Evolutionary conservation across 768 basidiomycete species (phyloP), one percentile per base, ranked within the genome.

Genomic region (Megacollybia marginata): DNA sequence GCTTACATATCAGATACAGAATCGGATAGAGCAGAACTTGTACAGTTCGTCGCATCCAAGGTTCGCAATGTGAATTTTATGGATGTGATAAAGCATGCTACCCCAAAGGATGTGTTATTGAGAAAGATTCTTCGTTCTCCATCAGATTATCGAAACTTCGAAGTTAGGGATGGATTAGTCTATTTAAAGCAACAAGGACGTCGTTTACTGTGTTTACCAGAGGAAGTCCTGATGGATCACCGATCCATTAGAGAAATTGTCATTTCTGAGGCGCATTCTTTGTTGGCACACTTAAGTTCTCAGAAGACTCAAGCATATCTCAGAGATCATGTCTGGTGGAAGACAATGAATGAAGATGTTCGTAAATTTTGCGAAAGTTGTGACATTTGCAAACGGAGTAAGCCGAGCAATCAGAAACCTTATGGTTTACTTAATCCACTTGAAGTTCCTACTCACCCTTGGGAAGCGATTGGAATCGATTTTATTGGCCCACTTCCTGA

Each of bases 391-490:
- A n/a, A n/a, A n/a, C n/a, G n/a, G n/a, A n/a, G n/a, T n/a, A n/a
- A n/a, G n/a, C n/a, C n/a, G n/a, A n/a, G n/a, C n/a, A n/a, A n/a
- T n/a, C n/a, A n/a, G n/a, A n/a, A 44, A n/a, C 60, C 44, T 0
- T 55, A 47, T 9, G 51, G 57, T 1, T 42, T 54, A 5, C 44
- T 64, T 9, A 16, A 56, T 9, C 46, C 56, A 1, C 46, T 61
- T 0, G 18, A 28, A 0, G 47, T 57, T 23, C 56, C 61, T 5
- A 18, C 33, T 12, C 23, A 44, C 9, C 61, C 61, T 2, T 61
- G 60, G 60, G 54, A 59, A 42, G 20, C 56, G 0, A 54, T 60
- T 7, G 59, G 59, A 10, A 10, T n/a, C 18, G 10, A 44, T n/a
- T n/a, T n/a, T n/a, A n/a, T n/a, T n/a, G n/a, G n/a, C n/a, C n/a